These are phyloP conservation scores for Wallacemonas sp. DNA, from an alignment of 208 protist species.

Conservation along the genomic window DNA sequence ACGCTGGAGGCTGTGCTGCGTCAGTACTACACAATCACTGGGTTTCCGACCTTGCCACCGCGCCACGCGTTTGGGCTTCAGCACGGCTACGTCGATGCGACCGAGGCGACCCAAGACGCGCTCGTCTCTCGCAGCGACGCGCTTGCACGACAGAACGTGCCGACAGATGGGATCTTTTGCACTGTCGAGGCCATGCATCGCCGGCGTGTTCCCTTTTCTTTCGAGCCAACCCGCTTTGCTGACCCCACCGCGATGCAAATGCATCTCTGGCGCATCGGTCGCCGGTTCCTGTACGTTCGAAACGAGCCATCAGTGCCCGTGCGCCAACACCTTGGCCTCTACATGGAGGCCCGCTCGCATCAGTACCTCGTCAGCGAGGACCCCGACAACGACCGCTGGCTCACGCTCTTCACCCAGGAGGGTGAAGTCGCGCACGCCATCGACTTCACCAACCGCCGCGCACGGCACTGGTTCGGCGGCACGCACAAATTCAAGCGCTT, in stretches of 20 bases:
- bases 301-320: slow-evolving; percentile 96
- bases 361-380: slow-evolving; percentile 84
- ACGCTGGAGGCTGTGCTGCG: slow-evolving; percentile 74
- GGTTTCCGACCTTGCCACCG: slow-evolving; percentile 92
- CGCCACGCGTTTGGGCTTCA: slow-evolving; percentile 96
- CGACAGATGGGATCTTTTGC: slow-evolving; percentile 44
- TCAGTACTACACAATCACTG: slow-evolving; percentile 94
- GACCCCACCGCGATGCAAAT: slow-evolving; percentile 88
- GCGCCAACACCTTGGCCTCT: slow-evolving; percentile 60
- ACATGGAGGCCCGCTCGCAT: slow-evolving; percentile 54
- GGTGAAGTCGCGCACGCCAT: slow-evolving; percentile 83
- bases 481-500: slow-evolving; percentile 90
- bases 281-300: slow-evolving; percentile 94
- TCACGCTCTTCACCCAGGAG: slow-evolving; percentile 26
- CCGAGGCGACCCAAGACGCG: slow-evolving; percentile 12
- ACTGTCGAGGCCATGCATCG: slow-evolving; percentile 18
- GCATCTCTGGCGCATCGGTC: slow-evolving; percentile 61
- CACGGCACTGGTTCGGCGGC: slow-evolving; percentile 88
- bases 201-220: slow-evolving; percentile 43
- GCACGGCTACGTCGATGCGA: slow-evolving; percentile 50
- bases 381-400: slow-evolving; percentile 31
- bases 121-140: slow-evolving; percentile 21
- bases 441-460: slow-evolving; percentile 86
- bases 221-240: slow-evolving; percentile 79
- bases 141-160: slow-evolving; percentile 26